Evolutionary conservation across 306 rosid genomes (phyloP).

Genomic region (Glycine tomentella): DNA sequence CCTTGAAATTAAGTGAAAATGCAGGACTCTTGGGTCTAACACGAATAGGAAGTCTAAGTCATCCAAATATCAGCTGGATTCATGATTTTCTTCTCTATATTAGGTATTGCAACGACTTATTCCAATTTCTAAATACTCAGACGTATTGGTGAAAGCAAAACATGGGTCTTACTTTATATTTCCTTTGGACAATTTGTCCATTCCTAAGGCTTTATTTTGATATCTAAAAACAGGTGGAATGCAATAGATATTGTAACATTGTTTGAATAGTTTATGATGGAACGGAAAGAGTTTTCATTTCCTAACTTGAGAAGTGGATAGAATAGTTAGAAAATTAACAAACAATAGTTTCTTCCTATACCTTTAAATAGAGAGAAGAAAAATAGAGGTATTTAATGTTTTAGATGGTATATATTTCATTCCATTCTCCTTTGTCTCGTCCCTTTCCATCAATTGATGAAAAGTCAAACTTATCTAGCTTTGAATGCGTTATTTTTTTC

Average conservation of each 20-base stretch:
- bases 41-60: constrained; percentile 73
- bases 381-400: too few relatives aligned
- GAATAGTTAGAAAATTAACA: too few relatives aligned
- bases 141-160: not conserved
- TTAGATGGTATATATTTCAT: too few relatives aligned
- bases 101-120: constrained; percentile 55
- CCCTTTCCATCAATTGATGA: constrained; percentile 1
- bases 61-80: constrained; percentile 76
- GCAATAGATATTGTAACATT: not conserved
- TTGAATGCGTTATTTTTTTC: not conserved
- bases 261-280: not conserved
- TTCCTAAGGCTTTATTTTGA: constrained; percentile 8
- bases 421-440: not conserved
- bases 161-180: not conserved
- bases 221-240: not conserved
- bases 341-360: too few relatives aligned
- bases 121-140: not conserved
- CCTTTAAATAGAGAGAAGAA: too few relatives aligned
- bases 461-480: constrained; percentile 2
- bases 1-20: constrained; percentile 65
- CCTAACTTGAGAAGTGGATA: too few relatives aligned
- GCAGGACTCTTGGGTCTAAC: constrained; percentile 93
- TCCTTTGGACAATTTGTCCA: constrained; percentile 5
- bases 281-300: not conserved
- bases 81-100: constrained; percentile 83